Base-by-base conservation (phyloP, 352 stramenopile genomes). In the Thalassiosira hispida region DNA sequence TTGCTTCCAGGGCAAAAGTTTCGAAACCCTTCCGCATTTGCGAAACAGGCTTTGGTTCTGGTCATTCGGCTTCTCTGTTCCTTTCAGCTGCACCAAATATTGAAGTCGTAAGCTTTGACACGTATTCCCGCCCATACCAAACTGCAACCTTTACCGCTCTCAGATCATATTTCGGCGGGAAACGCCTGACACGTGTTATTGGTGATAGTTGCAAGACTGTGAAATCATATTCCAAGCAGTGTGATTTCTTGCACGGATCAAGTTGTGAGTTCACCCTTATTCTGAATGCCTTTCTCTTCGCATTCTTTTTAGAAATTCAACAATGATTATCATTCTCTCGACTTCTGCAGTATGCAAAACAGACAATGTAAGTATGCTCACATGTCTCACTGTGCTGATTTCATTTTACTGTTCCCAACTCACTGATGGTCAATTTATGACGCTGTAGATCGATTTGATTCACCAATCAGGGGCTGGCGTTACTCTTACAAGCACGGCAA, bases 221-320 rank as follows among this genome's bases (percentile, higher is more conserved):
- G 18, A 76, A 77, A 31, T n/a, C 40, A 57, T 73, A 68, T 55
- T 16, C 49, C 0, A 68, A 74, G 44, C 8, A 71, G n/a, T 90
- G 81, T 67, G 78, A 90, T 67, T 74, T 90, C 35, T 27, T 90
- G 12, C 84, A 90, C 69, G 84, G 84, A 40, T 86, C 75, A 29
- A 85, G 67, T 20, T 57, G 62, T 72, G 20, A 72, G 62, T 61
- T 33, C 62, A 11, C 47, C 3, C 8, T 25, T 11, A 4, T 56
- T n/a, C 23, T 61, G n/a, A 62, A 23, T 61, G 25, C 62, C 9
- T 16, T 46, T 29, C 16, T 35, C 14, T 56, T 55, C 18, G 25
- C 16, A 7, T 56, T 5, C 18, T 73, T 22, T 80, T 61, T 40
- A 23, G 40, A 16, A 49, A 49, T 49, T 12, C 16, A 49, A 49